Evolutionary conservation across 345 rosid genomes (phyloP), one percentile per base, ranked within the genome.

Genomic region (Arabidopsis suecica): DNA sequence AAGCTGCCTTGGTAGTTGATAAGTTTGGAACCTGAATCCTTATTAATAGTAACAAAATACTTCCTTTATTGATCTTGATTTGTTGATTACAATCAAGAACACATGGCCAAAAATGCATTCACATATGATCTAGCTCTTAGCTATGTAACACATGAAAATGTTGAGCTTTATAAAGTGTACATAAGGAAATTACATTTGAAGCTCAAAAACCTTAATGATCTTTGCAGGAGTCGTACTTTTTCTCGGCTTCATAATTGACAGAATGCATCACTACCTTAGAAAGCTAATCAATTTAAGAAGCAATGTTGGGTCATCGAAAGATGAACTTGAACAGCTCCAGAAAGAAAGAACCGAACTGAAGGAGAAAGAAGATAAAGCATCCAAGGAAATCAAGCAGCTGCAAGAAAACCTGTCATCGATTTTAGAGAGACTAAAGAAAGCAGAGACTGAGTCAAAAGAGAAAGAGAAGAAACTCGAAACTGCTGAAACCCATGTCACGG

Each of bases 221-320:
- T 76, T 47, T 88, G 86, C 86, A 93, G 98, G 97, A 58, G 93
- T 91, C 40, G 85, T 93, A 10, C 81, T 91, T 14, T 93, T 91
- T 69, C 96, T 93, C 1, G 98, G 98, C 38, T 93, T 93, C 80
- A 68, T 93, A 56, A 86, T 93, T 34, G 97, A 93, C 61, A 88
- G 98, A 0, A 78, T 89, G 86, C 98, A 93, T 68, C 94, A 91
- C 58, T 93, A 88, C 79, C 88, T 91, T 23, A 84, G 76, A 48
- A 91, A 91, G 82, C 89, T 93, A 41, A 78, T 89, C 44, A 81
- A 65, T 1, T 8, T 91, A 54, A 91, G 96, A 83, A 71, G 86
- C 68, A 85, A 55, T 3, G 83, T 73, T 5, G 93, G 91, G 33
- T 84, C 88, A 41, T 89, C 96, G 0, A 91, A 88, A 69, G 94